These are phyloP conservation scores for Wallacemonas sp. DNA, from an alignment of 208 protist species.

Conservation along the genomic window DNA sequence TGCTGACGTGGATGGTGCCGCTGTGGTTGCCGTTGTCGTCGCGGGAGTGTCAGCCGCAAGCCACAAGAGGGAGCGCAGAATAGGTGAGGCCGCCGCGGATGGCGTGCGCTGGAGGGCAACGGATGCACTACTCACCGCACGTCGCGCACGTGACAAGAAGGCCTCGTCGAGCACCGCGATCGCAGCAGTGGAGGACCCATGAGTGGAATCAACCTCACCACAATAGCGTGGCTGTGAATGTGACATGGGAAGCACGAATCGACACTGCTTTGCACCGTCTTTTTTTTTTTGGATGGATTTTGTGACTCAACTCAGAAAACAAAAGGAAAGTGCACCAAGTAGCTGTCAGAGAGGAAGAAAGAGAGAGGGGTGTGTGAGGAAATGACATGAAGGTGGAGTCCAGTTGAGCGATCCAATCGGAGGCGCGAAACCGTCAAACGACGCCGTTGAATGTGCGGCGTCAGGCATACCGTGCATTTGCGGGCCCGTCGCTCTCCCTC, in stretches of 20 bases:
- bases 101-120: slow-evolving; percentile 22
- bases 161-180: slow-evolving; percentile 26
- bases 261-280: background rate
- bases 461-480: too few relatives aligned
- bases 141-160: slow-evolving; percentile 20
- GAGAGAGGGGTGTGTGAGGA: background rate
- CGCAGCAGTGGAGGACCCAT: background rate
- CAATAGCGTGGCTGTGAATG: background rate
- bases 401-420: too few relatives aligned
- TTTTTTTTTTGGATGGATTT: slow-evolving; percentile 12
- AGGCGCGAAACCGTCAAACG: too few relatives aligned
- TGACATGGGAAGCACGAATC: background rate
- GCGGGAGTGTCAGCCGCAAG: background rate
- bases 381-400: too few relatives aligned
- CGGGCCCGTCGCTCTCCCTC: too few relatives aligned
- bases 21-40: background rate
- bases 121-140: slow-evolving; percentile 11
- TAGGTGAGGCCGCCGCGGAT: slow-evolving; percentile 40
- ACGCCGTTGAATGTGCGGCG: too few relatives aligned
- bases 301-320: too few relatives aligned
- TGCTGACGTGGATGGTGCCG: slow-evolving; percentile 10
- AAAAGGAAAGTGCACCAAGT: too few relatives aligned
- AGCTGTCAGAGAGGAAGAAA: background rate
- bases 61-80: slow-evolving; percentile 41
- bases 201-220: background rate